Percentiles rank a stretch among this genome's conserved stretches.
phyloP scores from a whole-genome alignment of 169 alveolate species.

The Babesia divergens region DNA sequence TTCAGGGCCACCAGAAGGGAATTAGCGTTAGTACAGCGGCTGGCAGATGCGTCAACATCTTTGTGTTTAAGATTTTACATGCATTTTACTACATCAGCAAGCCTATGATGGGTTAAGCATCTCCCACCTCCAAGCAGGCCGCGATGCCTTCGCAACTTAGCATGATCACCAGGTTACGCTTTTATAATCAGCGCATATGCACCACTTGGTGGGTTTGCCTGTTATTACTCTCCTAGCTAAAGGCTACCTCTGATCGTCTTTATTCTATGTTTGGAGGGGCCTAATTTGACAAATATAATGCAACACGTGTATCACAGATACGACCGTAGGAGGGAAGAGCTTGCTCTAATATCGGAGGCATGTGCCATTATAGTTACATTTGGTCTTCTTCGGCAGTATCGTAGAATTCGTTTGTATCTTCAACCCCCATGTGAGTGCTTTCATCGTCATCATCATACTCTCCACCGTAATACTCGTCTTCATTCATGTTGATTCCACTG shows the following conservation, averaged over 20 bases:
- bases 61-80: neutral
- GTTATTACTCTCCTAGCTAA: too few relatives aligned
- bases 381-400: neutral
- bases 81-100: neutral
- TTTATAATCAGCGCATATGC: too few relatives aligned
- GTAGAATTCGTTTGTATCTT: too few relatives aligned
- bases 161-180: too few relatives aligned
- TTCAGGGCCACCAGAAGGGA: neutral
- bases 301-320: too few relatives aligned
- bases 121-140: neutral
- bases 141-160: too few relatives aligned
- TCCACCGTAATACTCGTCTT: neutral
- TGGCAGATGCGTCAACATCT: neutral
- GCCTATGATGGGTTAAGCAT: neutral
- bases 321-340: too few relatives aligned
- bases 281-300: neutral
- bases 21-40: neutral
- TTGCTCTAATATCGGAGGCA: neutral
- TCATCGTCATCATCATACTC: neutral
- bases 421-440: too few relatives aligned
- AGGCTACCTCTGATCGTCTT: too few relatives aligned
- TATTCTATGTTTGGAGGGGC: neutral
- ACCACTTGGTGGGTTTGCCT: too few relatives aligned
- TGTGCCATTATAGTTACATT: neutral
- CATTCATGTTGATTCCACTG: neutral